Base-by-base conservation (phyloP, 306 rosid species). In the Prunus fruticosa region DNA sequence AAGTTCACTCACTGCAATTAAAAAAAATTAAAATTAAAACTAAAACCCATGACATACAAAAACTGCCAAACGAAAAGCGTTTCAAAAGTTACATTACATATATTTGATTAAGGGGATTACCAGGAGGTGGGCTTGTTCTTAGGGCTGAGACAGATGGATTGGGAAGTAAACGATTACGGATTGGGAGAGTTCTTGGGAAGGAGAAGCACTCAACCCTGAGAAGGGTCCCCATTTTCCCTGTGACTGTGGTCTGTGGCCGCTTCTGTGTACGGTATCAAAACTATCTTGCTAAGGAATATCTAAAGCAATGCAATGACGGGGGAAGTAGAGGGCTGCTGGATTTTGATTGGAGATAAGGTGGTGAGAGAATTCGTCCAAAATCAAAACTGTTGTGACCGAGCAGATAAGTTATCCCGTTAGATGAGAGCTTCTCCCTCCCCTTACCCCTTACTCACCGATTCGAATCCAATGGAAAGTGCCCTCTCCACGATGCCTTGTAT, bases 121-220 rank as follows among this genome's bases (percentile, higher is more conserved):
- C 86, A 76, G 91, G 82, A 76, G 88, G 75, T 61, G 88, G 76
- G 54, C 76, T 75, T 10, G 91, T 85, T 84, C 85, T 74, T 11
- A 74, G 73, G 52, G 74, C 78, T 19, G 88, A 73, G 82, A 80
- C 49, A 32, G 75, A 22, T 4, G 83, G 80, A 66, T 73, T 0
- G 68, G 77, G 52, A 84, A 75, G 76, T 60, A 84, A 77, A 69
- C 80, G 87, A 69, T 76, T 84, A 84, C 85, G 64, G 30, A 76
- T 68, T 7, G 86, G 32, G 62, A 85, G 73, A 66, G 72, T 47
- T 78, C 64, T 81, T 4, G 88, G 82, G 64, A 82, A 84, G 23
- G 75, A 86, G 64, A 78, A 70, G 83, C 88, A 86, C 28, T 82
- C 84, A 78, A 86, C 64, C 87, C 82, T 81, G 51, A 87, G 75